Evolutionary conservation across 1,284 basidiomycete genomes (phyloP).

Genomic region (Golubevia pallescens): DNA sequence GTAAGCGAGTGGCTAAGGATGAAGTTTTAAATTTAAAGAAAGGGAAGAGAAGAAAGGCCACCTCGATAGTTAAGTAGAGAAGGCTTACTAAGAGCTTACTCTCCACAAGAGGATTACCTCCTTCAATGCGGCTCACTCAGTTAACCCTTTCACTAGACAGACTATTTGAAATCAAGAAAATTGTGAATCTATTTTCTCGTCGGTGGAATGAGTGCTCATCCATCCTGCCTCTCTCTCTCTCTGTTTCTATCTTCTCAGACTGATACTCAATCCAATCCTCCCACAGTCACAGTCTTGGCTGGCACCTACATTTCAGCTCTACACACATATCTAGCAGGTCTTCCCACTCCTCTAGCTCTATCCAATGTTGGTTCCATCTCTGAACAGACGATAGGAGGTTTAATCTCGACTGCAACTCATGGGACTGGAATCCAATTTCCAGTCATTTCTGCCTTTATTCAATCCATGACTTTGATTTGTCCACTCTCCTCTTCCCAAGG

Average conservation of each 20-base stretch:
- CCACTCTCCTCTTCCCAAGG: slow-evolving; percentile 67
- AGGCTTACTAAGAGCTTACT: too few relatives aligned
- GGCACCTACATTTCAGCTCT: slow-evolving; percentile 65
- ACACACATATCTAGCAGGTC: slow-evolving; percentile 69
- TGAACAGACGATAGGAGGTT: slow-evolving; percentile 92
- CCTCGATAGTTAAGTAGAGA: not conserved
- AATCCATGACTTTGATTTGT: slow-evolving; percentile 74
- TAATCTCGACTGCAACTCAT: slow-evolving; percentile 93
- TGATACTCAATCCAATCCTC: slow-evolving; percentile 22
- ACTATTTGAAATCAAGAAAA: too few relatives aligned
- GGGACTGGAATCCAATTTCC: slow-evolving; percentile 83
- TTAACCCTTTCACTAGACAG: too few relatives aligned
- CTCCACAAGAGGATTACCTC: too few relatives aligned
- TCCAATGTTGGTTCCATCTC: slow-evolving; percentile 94
- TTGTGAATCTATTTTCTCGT: too few relatives aligned
- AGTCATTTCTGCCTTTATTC: slow-evolving; percentile 82
- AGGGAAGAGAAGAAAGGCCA: not conserved
- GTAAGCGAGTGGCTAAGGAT: slow-evolving; percentile 3
- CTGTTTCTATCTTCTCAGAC: slow-evolving; percentile 11
- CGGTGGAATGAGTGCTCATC: not conserved
- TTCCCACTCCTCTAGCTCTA: slow-evolving; percentile 76
- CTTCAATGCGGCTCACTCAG: too few relatives aligned
- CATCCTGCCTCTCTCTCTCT: slow-evolving; percentile 13
- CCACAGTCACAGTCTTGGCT: slow-evolving; percentile 38
- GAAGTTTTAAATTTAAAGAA: not conserved